Conservation (phyloP, 495 filamentous ascomycete species). For the Astrocystis sublimbata region DNA sequence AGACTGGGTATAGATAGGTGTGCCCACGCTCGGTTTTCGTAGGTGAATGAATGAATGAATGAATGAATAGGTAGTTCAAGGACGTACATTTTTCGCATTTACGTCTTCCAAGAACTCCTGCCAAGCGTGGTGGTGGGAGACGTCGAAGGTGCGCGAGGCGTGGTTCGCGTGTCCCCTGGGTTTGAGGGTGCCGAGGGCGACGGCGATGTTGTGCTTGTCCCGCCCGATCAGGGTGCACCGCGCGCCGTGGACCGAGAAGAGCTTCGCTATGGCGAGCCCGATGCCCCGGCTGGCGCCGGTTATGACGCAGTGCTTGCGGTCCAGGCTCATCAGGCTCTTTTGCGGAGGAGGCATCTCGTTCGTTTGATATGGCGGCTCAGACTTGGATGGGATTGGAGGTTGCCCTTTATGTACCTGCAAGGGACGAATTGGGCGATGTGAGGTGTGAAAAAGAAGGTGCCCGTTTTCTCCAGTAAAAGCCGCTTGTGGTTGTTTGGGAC, state of each 20-base stretch:
- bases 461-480: no score
- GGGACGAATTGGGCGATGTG: no score
- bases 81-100: conserved; percentile 18
- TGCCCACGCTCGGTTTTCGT: no score
- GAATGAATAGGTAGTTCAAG: neutral
- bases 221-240: conserved; percentile 58
- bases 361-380: neutral
- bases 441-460: no score
- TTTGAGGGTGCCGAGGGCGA: conserved; percentile 27
- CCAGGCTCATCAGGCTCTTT: no score
- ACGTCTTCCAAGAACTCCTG: conserved; percentile 3
- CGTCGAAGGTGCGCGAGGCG: conserved; percentile 21
- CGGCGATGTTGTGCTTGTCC: conserved; percentile 40
- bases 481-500: neutral
- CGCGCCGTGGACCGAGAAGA: conserved; percentile 65
- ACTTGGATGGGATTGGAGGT: no score
- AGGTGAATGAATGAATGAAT: no score
- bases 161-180: conserved; percentile 17
- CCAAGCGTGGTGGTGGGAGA: conserved; percentile 23
- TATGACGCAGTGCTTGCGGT: conserved; percentile 41
- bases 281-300: conserved; percentile 46
- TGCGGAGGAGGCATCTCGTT: conserved; percentile 26
- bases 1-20: no score
- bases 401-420: no score
- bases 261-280: conserved; percentile 58